Evolutionary conservation across 495 filamentous ascomycete species (phyloP).

Genomic region (Penicillium maclennaniae): DNA sequence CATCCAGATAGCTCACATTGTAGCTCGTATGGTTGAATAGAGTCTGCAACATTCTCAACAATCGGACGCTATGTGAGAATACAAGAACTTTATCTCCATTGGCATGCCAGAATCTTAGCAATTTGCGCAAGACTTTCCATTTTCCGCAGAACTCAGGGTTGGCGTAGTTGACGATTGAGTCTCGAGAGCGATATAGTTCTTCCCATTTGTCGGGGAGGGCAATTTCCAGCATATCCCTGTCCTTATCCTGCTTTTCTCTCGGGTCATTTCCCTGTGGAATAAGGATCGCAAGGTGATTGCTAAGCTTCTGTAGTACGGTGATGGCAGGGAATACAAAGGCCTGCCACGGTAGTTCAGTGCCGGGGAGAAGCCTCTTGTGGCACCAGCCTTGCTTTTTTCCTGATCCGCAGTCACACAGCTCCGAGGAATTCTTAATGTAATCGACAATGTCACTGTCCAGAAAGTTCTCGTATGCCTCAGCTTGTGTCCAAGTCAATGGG

Average conservation of each 20-base stretch:
- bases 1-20: constrained; percentile 87
- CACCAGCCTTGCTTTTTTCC: constrained; percentile 78
- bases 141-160: constrained; percentile 95
- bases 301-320: constrained; percentile 73
- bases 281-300: constrained; percentile 88
- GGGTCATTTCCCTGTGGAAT: constrained; percentile 67
- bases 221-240: constrained; percentile 70
- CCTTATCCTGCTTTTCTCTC: constrained; percentile 74
- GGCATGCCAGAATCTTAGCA: constrained; percentile 83
- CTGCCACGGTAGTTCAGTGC: constrained; percentile 62
- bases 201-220: constrained; percentile 76
- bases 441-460: constrained; percentile 67
- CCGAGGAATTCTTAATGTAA: constrained; percentile 61
- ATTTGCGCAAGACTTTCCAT: constrained; percentile 86
- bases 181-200: constrained; percentile 66
- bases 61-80: constrained; percentile 83
- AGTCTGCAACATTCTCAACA: constrained; percentile 80
- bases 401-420: constrained; percentile 67
- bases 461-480: constrained; percentile 80
- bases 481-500: constrained; percentile 77
- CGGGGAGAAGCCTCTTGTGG: constrained; percentile 58
- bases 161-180: constrained; percentile 76
- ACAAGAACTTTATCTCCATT: constrained; percentile 93
- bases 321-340: constrained; percentile 83
- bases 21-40: constrained; percentile 89